Evolutionary conservation across 331 rosid species (phyloP), one percentile per base, ranked within the genome.

Genomic region (Malus hybrid): DNA sequence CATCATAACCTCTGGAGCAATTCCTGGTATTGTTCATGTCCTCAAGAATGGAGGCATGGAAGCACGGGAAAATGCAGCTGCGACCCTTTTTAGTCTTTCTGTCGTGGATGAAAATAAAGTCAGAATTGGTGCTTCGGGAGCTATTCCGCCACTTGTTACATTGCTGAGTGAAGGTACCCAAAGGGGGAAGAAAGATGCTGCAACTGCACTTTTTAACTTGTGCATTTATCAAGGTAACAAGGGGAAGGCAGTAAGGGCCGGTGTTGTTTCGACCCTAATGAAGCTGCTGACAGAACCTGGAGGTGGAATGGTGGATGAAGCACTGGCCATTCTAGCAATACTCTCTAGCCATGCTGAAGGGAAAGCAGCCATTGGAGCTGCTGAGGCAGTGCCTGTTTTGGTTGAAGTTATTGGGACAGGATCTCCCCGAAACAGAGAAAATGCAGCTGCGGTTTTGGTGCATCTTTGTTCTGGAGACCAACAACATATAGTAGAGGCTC

Each of bases 101-200:
- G 98, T 95, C 10, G 84, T 90, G 4, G 98, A 95, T 69, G 99
- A 86, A 87, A 87, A 90, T 79, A 92, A 95, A 88, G 79, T 95
- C 60, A 89, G 84, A n/a, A 95, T 95, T 57, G 99, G 99, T 4
- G 83, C 89, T 74, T 87, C 78, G 0, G 99, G 99, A 70, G 99
- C 99, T 79, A 92, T 95, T 68, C 93, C 97, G 1, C 97, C 99
- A 19, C 87, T 92, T 48, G 96, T 92, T 78, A 81, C 85, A 18
- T 87, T 95, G 46, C 86, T 95, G 65, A 85, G 89, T 70, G 97
- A 92, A 88, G 99, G 99, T 65, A 92, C 89, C 31, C 99, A 90
- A 80, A 90, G 97, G 84, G 99, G 99, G 74, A 92, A 92, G 90
- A 95, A 95, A 64, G 99, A 92, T 65, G 97, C 99, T 44, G 99